Conservation (phyloP, 1,139 yeast species). For the Wickerhamomyces sp. region DNA sequence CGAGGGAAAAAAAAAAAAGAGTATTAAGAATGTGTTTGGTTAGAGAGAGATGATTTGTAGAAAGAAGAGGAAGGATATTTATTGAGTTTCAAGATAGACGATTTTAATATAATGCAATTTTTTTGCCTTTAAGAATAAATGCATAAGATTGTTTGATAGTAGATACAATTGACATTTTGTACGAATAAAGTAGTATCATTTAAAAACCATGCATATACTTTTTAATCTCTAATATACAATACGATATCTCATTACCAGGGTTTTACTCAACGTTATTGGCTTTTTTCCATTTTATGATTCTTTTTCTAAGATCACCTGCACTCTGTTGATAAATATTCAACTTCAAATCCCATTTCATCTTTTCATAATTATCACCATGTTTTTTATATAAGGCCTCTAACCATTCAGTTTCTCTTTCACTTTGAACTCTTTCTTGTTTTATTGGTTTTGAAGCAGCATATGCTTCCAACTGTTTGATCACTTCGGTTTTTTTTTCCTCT, state of each 20-base stretch:
- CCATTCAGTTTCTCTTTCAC: constrained; percentile 78
- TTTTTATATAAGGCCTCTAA: constrained; percentile 56
- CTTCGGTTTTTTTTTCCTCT: constrained; percentile 38
- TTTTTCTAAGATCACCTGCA: constrained; percentile 74
- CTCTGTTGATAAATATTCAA: constrained; percentile 79
- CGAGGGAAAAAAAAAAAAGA: constrained; percentile 2
- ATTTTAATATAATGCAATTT: no score
- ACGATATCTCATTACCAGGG: no score
- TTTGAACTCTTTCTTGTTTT: constrained; percentile 53
- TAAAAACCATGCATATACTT: no score
- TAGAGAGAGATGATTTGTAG: no score
- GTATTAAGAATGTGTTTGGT: background rate
- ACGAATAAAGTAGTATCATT: no score
- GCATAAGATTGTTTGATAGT: no score
- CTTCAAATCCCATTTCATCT: constrained; percentile 90
- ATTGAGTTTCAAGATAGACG: no score
- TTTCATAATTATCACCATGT: constrained; percentile 83
- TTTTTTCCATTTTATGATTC: constrained; percentile 64
- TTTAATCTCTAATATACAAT: no score
- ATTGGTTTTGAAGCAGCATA: constrained; percentile 51
- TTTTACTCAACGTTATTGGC: constrained; percentile 27
- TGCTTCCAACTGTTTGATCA: constrained; percentile 65
- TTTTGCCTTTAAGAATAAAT: no score
- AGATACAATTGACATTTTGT: no score
- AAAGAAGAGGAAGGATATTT: no score